Evolutionary conservation across 2,329 filamentous ascomycete genomes (phyloP).

Genomic region (Diplodia corticola): DNA sequence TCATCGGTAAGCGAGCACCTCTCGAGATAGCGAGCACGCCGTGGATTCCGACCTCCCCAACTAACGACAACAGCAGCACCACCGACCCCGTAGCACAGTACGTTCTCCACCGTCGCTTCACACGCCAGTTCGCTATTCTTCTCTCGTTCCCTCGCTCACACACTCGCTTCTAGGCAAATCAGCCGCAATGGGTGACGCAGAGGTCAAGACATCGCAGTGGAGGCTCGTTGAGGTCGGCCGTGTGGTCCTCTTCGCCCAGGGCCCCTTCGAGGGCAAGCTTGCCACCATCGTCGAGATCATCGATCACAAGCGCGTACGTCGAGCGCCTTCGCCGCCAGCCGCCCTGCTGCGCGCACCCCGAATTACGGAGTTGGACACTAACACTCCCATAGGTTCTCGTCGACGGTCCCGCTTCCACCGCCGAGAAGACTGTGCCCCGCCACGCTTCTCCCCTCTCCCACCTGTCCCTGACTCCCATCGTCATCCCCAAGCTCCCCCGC

Average conservation of each 20-base stretch:
- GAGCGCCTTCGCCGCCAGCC: background rate
- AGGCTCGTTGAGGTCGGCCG: slow-evolving; percentile 98
- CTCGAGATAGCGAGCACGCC: slow-evolving; percentile 16
- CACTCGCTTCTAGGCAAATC: slow-evolving; percentile 35
- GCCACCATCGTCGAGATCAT: slow-evolving; percentile 98
- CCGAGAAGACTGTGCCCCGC: slow-evolving; percentile 78
- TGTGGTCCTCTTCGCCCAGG: slow-evolving; percentile 86
- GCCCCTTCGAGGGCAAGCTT: slow-evolving; percentile 80
- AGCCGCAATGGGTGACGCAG: slow-evolving; percentile 50
- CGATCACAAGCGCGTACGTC: slow-evolving; percentile 99
- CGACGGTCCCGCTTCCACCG: slow-evolving; percentile 85
- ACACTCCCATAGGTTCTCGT: slow-evolving; percentile 75
- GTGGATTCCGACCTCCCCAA: slow-evolving; percentile 24
- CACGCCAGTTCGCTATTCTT: background rate
- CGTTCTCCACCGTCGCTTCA: slow-evolving; percentile 28
- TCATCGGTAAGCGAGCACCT: slow-evolving; percentile 21
- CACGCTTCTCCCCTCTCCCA: slow-evolving; percentile 80
- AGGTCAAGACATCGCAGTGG: slow-evolving; percentile 57
- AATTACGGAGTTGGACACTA: slow-evolving; percentile 25
- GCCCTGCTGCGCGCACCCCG: background rate
- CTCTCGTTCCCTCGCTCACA: slow-evolving; percentile 27
- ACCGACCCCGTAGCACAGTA: slow-evolving; percentile 42
- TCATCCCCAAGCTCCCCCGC: slow-evolving; percentile 82
- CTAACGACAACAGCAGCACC: slow-evolving; percentile 26
- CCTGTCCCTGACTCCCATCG: slow-evolving; percentile 85